Conservation (phyloP, 2,329 filamentous ascomycete genomes). For the Neurospora sp. region DNA sequence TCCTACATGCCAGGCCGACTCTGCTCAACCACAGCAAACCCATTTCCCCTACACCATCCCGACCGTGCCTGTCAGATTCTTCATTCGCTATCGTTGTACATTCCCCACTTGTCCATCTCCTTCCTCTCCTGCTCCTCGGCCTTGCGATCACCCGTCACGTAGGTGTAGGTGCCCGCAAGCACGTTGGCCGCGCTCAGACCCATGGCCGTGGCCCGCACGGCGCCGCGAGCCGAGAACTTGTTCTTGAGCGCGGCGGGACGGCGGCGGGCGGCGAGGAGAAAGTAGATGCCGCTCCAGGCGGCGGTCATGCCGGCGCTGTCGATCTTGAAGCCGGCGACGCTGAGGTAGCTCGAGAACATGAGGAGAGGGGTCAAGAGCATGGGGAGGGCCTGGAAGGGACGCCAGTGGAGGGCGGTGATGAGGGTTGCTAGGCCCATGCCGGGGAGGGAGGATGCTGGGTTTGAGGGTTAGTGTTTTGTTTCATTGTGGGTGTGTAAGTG, state of each 20-base stretch:
- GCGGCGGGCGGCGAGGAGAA: conserved; percentile 42
- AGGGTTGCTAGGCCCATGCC: conserved; percentile 46
- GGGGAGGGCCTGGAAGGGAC: conserved; percentile 40
- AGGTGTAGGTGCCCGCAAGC: conserved; percentile 40
- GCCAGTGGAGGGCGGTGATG: conserved; percentile 44
- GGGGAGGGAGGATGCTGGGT: conserved; percentile 41
- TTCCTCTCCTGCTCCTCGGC: conserved; percentile 37
- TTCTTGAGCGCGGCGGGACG: conserved; percentile 21
- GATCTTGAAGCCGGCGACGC: conserved; percentile 47
- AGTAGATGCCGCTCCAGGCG: conserved; percentile 48
- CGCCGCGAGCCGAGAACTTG: conserved; percentile 36
- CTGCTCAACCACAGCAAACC: neutral
- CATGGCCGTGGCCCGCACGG: conserved; percentile 40
- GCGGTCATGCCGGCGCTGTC: conserved; percentile 46
- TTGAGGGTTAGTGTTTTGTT: neutral
- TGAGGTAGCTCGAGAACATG: conserved; percentile 47
- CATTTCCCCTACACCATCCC: neutral
- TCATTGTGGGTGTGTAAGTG: neutral
- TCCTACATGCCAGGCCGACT: neutral
- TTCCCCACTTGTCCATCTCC: conserved; percentile 42
- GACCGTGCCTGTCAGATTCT: neutral
- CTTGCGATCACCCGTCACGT: conserved; percentile 39
- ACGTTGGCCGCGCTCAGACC: conserved; percentile 39
- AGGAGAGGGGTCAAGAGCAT: conserved; percentile 42
- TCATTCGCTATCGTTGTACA: conserved; percentile 17